phyloP scores from a whole-genome alignment of 1,284 basidiomycete species.

The Omphalotus olearius region DNA sequence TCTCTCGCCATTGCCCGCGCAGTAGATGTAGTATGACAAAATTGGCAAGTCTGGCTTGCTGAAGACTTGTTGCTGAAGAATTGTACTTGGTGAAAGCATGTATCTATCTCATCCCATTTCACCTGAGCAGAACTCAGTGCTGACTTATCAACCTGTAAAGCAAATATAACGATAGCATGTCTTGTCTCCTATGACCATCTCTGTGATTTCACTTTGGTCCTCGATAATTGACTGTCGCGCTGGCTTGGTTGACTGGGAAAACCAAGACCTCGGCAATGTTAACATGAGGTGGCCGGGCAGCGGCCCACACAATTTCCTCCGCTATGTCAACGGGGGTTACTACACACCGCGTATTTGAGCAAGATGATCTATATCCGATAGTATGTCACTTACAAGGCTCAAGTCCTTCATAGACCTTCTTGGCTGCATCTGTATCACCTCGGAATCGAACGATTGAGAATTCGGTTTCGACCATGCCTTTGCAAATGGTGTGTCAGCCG shows the following conservation, averaged over 20 bases:
- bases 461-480: conserved; percentile 88
- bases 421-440: conserved; percentile 77
- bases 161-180: no score
- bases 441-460: conserved; percentile 88
- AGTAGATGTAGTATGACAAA: no score
- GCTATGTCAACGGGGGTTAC: conserved; percentile 85
- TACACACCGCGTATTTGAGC: conserved; percentile 24
- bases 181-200: no score
- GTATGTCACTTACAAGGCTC: conserved; percentile 57
- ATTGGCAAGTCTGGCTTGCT: no score
- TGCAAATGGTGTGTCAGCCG: conserved; percentile 9
- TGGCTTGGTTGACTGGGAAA: conserved; percentile 80
- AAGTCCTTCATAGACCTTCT: conserved; percentile 87
- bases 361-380: not conserved
- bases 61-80: no score
- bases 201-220: conserved; percentile 25
- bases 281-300: conserved; percentile 81
- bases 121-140: no score
- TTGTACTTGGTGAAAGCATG: no score
- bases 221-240: conserved; percentile 58
- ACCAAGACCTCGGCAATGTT: conserved; percentile 81
- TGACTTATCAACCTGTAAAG: no score
- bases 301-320: conserved; percentile 97
- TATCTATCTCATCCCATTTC: no score
- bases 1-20: no score